Conservation (phyloP, 2,329 filamentous ascomycete genomes). For the Alternaria burnsii region DNA sequence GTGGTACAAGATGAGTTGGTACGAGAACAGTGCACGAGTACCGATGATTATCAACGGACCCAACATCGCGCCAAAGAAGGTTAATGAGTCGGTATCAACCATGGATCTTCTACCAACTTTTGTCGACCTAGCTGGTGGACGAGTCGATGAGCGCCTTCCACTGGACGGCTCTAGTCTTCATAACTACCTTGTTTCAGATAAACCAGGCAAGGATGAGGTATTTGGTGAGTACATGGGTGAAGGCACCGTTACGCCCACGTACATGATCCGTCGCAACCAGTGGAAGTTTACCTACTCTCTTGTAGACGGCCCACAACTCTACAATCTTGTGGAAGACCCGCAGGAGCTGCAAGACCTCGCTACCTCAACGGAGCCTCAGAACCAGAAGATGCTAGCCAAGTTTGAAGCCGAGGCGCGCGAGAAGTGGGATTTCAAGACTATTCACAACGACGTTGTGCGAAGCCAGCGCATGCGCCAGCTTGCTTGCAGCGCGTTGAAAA, state of each 20-base stretch:
- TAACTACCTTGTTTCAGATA: conserved; percentile 47
- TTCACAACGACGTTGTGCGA: conserved; percentile 75
- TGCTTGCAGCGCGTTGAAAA: conserved; percentile 80
- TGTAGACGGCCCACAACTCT: conserved; percentile 84
- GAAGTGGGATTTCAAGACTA: conserved; percentile 82
- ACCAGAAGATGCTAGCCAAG: conserved; percentile 58
- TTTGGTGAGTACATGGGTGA: conserved; percentile 95
- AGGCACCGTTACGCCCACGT: conserved; percentile 84
- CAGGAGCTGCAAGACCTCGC: conserved; percentile 78
- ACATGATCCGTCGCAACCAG: conserved; percentile 89
- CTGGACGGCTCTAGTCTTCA: conserved; percentile 82
- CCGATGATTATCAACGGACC: conserved; percentile 86
- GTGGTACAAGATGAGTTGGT: conserved; percentile 99
- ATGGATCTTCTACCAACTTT: conserved; percentile 90
- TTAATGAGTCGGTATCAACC: conserved; percentile 86
- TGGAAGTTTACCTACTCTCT: conserved; percentile 94
- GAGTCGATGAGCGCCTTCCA: conserved; percentile 74
- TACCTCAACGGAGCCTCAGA: conserved; percentile 49
- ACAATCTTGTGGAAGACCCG: conserved; percentile 78
- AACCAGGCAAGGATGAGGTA: conserved; percentile 81
- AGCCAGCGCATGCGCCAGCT: conserved; percentile 82
- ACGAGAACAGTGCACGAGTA: conserved; percentile 88
- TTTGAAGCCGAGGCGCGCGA: conserved; percentile 77
- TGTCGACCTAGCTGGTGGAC: conserved; percentile 79
- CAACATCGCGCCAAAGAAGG: conserved; percentile 76